These are phyloP conservation scores for Magnaporthiopsis incrustans DNA, from an alignment of 2,329 filamentous ascomycete species.

Conservation along the genomic window DNA sequence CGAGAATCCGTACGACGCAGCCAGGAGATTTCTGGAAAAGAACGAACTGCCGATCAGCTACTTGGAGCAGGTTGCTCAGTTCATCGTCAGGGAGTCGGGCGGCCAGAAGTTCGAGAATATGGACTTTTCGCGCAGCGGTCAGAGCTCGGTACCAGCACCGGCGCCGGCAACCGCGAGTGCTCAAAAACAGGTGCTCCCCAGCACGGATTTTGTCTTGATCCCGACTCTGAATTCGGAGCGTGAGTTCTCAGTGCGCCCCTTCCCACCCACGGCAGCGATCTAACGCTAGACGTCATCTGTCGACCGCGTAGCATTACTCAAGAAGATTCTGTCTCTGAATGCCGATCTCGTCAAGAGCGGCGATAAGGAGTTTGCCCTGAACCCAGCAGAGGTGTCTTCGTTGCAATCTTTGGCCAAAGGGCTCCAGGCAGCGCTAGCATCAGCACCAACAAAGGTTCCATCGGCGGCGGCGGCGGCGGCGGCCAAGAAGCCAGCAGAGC, in stretches of 20 bases:
- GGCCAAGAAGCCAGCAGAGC: conserved; percentile 27
- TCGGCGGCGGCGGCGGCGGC: conserved; percentile 20
- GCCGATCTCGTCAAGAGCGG: conserved; percentile 62
- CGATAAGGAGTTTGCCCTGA: conserved; percentile 66
- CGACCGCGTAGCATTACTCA: conserved; percentile 2
- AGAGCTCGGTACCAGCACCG: background rate
- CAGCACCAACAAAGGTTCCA: conserved; percentile 9
- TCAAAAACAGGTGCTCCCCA: conserved; percentile 49
- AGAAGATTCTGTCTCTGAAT: conserved; percentile 68
- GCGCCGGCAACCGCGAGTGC: background rate
- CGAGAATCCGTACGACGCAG: conserved; percentile 86
- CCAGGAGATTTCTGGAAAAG: conserved; percentile 81
- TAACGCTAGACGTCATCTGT: background rate
- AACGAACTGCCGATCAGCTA: conserved; percentile 85
- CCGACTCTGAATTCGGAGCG: conserved; percentile 61
- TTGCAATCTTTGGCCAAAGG: conserved; percentile 23
- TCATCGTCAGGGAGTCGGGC: conserved; percentile 84
- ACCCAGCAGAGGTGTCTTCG: conserved; percentile 50
- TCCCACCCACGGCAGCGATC: background rate
- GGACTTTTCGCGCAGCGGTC: background rate
- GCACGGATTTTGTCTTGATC: conserved; percentile 60
- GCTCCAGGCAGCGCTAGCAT: conserved; percentile 51
- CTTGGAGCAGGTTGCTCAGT: conserved; percentile 85
- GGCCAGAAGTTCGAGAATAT: conserved; percentile 31
- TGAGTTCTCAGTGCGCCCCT: conserved; percentile 7